Base-by-base conservation (phyloP, 306 rosid species). In the Casuarina cunninghamiana region DNA sequence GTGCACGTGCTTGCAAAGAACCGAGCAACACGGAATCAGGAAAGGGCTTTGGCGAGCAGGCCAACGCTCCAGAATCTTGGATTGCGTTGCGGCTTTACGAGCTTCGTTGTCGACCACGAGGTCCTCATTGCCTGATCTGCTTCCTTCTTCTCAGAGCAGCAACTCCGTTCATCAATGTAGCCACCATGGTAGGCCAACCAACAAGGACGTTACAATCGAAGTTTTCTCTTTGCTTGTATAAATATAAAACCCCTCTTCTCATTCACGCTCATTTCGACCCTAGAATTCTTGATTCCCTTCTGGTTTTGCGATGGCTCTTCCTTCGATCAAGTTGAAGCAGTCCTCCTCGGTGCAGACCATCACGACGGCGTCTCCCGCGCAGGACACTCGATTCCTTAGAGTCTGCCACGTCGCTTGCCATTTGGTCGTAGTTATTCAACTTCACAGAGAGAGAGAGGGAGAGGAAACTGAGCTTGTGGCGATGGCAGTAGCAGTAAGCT, bases 241-340 rank as follows among this genome's bases (percentile, higher is more conserved):
- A 61, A 61, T 61, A 38, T 10, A 32, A 4, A 21, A 48, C 44
- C 69, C 2, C 54, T 55, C 32, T 26, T 26, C 10, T 57, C 37
- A 48, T 43, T 48, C 44, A 19, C 37, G 50, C 46, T 26, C 37
- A 3, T 19, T 43, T 58, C n/a, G 10, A 35, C 5, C 19, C 44
- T 0, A 10, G 32, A 46, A 5, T 10, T 7, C 13, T 45, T n/a
- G 3, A 35, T n/a, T 9, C n/a, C 42, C 16, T 10, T 45, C 61
- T 61, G 46, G 10, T 17, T 67, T 4, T 35, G 48, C 71, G 42
- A 67, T 67, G 71, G 71, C 76, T 72, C 49, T 12, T 61, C 39
- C 90, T 67, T 90, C 96, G 3, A 69, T 90, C 67, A 88, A 82
- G 0, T 82, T 86, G 75, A 92, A 90, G 78, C 89, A 86, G 19